Conservation (phyloP, 257 asterid species). For the Solanum neorickii region DNA sequence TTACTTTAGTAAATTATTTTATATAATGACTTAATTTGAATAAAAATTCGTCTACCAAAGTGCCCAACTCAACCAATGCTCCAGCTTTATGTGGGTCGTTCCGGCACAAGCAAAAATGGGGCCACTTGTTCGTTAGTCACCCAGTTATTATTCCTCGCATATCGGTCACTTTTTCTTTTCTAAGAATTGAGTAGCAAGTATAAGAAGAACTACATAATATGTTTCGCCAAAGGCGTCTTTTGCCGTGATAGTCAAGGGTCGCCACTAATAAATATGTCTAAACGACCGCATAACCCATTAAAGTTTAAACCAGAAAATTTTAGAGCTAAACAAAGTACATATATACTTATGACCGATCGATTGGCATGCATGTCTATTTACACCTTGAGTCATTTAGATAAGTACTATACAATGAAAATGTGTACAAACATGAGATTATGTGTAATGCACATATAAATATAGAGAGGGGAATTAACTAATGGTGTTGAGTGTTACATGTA, state of each 20-base stretch:
- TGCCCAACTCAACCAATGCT: background rate
- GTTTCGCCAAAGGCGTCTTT: background rate
- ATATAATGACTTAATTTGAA: no score
- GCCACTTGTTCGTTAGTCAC: background rate
- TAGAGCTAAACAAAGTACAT: background rate
- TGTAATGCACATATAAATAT: background rate
- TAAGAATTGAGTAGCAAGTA: no score
- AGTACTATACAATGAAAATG: background rate
- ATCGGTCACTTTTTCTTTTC: no score
- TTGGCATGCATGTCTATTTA: background rate
- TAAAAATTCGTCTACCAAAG: background rate
- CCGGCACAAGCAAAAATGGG: background rate
- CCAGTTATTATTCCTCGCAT: background rate
- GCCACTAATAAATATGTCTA: background rate
- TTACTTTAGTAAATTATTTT: no score
- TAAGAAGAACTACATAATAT: background rate
- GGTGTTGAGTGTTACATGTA: background rate
- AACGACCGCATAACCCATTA: background rate
- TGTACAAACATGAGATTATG: background rate
- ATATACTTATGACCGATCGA: background rate
- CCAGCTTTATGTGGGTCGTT: background rate
- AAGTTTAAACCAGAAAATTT: background rate
- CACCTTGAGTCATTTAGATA: background rate
- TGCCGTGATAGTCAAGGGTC: background rate
- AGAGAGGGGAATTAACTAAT: background rate